Base-by-base conservation (phyloP, 108 stramenopile genomes). In the Stephanodiscus minutulus region DNA sequence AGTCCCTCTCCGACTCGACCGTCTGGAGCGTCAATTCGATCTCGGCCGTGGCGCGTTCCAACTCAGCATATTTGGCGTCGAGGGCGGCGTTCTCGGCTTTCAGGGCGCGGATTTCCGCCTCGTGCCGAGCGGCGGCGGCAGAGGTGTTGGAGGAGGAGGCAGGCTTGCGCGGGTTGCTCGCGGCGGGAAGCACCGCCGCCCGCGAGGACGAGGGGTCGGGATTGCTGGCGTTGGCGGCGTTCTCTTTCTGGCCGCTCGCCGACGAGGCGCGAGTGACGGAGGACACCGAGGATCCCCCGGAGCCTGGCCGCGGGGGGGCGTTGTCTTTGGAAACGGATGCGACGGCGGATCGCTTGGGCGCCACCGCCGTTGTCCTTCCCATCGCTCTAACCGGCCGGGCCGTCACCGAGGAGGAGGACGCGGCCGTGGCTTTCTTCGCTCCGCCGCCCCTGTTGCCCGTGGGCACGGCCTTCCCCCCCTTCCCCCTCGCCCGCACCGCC, bases 1-100 rank as follows among this genome's bases (percentile, higher is more conserved):
- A 99, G 68, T 99, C 96, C 33, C 91, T 74, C 68, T 94, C 96
- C 61, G 84, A 90, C 58, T 97, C 93, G 2, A 91, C 54, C 5
- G 85, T 90, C 24, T 72, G 67, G 12, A 93, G 61, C 13, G 85
- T 71, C 41, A 79, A 76, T 62, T 92, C 83, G 0, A 85, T 47
- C 61, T 87, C 90, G n/a, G 78, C 65, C 2, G 80, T 39, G 53
- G 69, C 57, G 11, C 31, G 18, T 61, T 85, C 67, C 24, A 91
- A 43, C 59, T 91, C 87, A 15, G 82, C 46, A 48, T 76, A 73
- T 48, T 89, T 83, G 21, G 85, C 76, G 43, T 61, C 24, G 21
- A 95, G 84, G 31, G 50, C 47, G 31, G 74, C 52, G 54, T 81
- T 81, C 53, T 72, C 59, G 5, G 77, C 31, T 61, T 67, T 52